phyloP scores from a whole-genome alignment of 1,284 basidiomycete species.

The Ganoderma lingzhi region DNA sequence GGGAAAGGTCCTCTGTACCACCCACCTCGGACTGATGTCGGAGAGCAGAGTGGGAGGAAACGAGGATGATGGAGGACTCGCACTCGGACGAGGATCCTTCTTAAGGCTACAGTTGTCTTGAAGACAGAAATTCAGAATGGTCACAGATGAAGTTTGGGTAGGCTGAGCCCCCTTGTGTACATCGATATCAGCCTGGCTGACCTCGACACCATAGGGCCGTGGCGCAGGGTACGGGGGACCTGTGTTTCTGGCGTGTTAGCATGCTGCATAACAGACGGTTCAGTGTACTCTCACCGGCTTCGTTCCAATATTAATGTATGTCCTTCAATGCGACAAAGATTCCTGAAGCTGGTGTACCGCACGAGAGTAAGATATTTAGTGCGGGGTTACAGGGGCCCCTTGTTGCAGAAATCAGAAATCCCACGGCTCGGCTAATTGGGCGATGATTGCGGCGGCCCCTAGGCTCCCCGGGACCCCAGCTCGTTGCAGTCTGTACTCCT shows the following conservation, averaged over 20 bases:
- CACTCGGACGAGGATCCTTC: slow-evolving; percentile 21
- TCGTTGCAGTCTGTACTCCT: not conserved
- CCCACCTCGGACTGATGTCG: slow-evolving; percentile 44
- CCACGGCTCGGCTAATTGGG: not conserved
- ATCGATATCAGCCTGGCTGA: not conserved
- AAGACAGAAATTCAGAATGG: not conserved
- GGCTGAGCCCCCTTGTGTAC: not conserved
- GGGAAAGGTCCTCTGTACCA: slow-evolving; percentile 46
- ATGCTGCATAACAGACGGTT: not conserved
- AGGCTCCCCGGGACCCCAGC: too few relatives aligned
- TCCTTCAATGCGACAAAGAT: not conserved
- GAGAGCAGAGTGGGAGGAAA: slow-evolving; percentile 33
- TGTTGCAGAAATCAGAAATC: not conserved
- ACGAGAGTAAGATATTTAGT: too few relatives aligned
- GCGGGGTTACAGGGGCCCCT: too few relatives aligned
- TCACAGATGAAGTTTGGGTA: not conserved
- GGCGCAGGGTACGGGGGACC: too few relatives aligned
- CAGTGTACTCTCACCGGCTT: not conserved
- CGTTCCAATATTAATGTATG: not conserved
- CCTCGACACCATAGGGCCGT: not conserved
- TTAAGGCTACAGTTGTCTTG: slow-evolving; percentile 46
- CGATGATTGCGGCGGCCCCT: not conserved
- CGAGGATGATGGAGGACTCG: slow-evolving; percentile 24
- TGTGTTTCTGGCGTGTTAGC: not conserved
- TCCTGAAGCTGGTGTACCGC: too few relatives aligned